A percentile compares a stretch with the other conserved stretches of the same genome.
Conservation (phyloP, 768 basidiomycete genomes). For the Suillus brevipes region DNA sequence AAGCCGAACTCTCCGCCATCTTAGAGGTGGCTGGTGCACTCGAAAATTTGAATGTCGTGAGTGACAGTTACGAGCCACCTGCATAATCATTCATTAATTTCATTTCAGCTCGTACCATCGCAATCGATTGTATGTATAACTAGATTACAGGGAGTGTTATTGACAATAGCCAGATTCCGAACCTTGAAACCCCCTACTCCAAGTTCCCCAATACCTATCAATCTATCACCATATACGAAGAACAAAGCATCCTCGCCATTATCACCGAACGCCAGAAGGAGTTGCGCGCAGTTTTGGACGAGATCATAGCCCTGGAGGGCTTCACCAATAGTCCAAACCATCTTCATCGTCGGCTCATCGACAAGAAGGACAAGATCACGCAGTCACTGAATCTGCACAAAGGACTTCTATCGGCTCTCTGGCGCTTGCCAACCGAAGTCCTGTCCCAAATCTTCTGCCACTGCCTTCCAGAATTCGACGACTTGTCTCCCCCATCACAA, state of each 20-base stretch:
- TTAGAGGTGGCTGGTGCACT: too few relatives aligned
- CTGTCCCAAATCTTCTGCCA: neutral
- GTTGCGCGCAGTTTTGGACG: slow-evolving; percentile 14
- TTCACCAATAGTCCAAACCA: slow-evolving; percentile 1
- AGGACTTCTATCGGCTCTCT: slow-evolving; percentile 32
- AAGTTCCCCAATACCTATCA: too few relatives aligned
- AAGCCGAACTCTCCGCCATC: too few relatives aligned
- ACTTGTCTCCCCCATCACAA: neutral
- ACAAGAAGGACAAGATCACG: slow-evolving; percentile 16
- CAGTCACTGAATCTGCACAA: slow-evolving; percentile 22
- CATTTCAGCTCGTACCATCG: too few relatives aligned
- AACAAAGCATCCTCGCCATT: slow-evolving; percentile 19
- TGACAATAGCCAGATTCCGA: too few relatives aligned
- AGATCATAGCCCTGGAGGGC: slow-evolving; percentile 14
- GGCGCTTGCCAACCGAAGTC: slow-evolving; percentile 43
- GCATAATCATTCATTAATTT: too few relatives aligned
- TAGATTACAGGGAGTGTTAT: too few relatives aligned
- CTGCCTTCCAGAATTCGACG: neutral
- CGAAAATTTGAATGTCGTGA: too few relatives aligned
- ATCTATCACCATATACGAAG: neutral
- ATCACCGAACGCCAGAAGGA: slow-evolving; percentile 18
- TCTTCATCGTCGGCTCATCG: slow-evolving; percentile 14
- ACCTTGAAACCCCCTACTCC: too few relatives aligned
- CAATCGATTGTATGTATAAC: too few relatives aligned
- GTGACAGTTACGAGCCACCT: too few relatives aligned